phyloP scores from a whole-genome alignment of 2,329 filamentous ascomycete species.

The Nothomitra cinnamomea region DNA sequence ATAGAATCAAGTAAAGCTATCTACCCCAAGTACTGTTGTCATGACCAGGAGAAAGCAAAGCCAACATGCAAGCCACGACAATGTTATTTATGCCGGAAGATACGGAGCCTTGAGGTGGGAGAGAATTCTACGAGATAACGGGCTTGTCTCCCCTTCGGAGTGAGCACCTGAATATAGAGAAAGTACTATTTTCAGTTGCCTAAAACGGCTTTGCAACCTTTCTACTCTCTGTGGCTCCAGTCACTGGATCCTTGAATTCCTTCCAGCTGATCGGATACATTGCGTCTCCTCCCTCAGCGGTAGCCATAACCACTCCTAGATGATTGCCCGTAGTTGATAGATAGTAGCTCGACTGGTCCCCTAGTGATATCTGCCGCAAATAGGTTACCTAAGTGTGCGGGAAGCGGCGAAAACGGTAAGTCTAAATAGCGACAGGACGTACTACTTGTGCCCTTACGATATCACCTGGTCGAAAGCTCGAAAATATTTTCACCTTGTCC shows the following conservation, averaged over 20 bases:
- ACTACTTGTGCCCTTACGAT: slow-evolving; percentile 75
- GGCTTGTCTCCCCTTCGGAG: too few species aligned
- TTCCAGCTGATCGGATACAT: slow-evolving; percentile 94
- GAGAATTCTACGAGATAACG: too few species aligned
- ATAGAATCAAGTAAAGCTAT: too few species aligned
- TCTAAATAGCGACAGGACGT: slow-evolving; percentile 19
- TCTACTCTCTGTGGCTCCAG: slow-evolving; percentile 56
- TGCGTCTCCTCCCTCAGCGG: slow-evolving; percentile 69
- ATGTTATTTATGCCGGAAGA: too few species aligned
- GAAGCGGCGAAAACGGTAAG: neutral
- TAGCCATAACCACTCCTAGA: slow-evolving; percentile 83
- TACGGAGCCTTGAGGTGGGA: too few species aligned
- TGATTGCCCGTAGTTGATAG: slow-evolving; percentile 84
- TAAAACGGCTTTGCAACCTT: slow-evolving; percentile 91
- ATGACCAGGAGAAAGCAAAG: too few species aligned
- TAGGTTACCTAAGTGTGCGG: neutral
- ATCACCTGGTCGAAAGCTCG: slow-evolving; percentile 85
- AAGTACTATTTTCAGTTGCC: slow-evolving; percentile 18
- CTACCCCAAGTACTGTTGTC: too few species aligned
- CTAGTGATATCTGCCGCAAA: slow-evolving; percentile 54
- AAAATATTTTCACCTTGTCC: slow-evolving; percentile 79
- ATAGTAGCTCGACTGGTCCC: slow-evolving; percentile 91
- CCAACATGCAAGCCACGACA: too few species aligned
- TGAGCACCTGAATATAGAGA: neutral
- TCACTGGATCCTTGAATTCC: slow-evolving; percentile 75